Conservation (phyloP, 495 filamentous ascomycete genomes). For the Xylaria cubensis region DNA sequence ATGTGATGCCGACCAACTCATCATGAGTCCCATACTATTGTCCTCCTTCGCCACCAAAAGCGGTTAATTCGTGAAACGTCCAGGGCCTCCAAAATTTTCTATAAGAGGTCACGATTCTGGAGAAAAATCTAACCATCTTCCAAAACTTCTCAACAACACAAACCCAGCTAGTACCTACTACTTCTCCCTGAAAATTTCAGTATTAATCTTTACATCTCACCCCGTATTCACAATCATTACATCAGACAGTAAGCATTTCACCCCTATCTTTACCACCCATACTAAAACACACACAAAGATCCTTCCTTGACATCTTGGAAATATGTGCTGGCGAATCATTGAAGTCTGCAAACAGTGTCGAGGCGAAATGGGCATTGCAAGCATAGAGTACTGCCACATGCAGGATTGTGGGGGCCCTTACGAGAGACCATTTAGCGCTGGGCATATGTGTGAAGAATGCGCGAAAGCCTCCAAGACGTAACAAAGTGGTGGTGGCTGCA, state of each 20-base stretch:
- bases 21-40: not conserved
- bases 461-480: not conserved
- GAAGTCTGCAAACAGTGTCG: not conserved
- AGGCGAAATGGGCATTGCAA: not conserved
- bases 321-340: not conserved
- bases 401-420: not conserved
- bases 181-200: not conserved
- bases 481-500: not conserved
- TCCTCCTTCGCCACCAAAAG: not conserved
- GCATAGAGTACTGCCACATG: not conserved
- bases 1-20: not conserved
- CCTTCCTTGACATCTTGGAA: not conserved
- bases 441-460: not conserved
- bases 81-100: not conserved
- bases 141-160: not conserved
- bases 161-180: not conserved
- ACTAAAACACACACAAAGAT: not conserved
- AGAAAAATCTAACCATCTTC: no score
- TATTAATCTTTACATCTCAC: not conserved
- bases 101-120: not conserved
- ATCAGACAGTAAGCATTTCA: not conserved
- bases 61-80: not conserved
- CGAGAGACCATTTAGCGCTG: not conserved
- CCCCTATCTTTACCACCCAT: not conserved
- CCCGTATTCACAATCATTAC: not conserved